Evolutionary conservation across 1,284 basidiomycete species (phyloP), one percentile per base, ranked within the genome.

Genomic region (Pulveroboletus sp.): DNA sequence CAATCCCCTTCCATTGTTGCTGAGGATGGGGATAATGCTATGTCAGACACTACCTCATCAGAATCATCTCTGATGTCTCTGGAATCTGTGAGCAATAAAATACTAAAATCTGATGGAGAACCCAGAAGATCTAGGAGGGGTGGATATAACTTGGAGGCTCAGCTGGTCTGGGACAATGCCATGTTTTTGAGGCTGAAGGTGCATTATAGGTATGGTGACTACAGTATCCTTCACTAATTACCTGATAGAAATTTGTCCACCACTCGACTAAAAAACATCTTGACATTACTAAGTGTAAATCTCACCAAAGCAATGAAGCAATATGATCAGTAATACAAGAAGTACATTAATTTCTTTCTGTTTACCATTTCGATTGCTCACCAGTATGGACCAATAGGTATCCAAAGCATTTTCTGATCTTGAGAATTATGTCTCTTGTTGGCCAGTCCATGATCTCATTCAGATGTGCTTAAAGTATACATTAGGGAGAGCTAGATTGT

Each of bases 381-480:
- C 20, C 12, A 31, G 29, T 31, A 31, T 31, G 26, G 11, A 20
- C 20, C 22, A 10, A 18, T n/a, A 61, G 59, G 49, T 46, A 15
- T 18, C 2, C 2, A 29, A 25, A 18, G 46, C 17, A 15, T 59
- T 61, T 24, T 44, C 49, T 18, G 44, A 61, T 18, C 48, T 60
- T 1, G 17, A 53, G 3, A 26, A 49, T 15, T 61, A 55, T 7
- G 1, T n/a, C 2, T 11, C 12, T 0, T 60, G 49, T 22, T 60
- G 55, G 58, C 54, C 54, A 4, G 43, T 57, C 25, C 38, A 54
- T 4, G 52, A 61, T 50, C 24, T 60, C 2, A 57, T 61, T 35
- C 38, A 46, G 15, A 25, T 61, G 18, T 17, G 7, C 2, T 39
- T 61, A n/a, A 61, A 61, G 15, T 61, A 56, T 50, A 60, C 49